phyloP scores from a whole-genome alignment of 495 filamentous ascomycete species.

The Annulohypoxylon stygium region DNA sequence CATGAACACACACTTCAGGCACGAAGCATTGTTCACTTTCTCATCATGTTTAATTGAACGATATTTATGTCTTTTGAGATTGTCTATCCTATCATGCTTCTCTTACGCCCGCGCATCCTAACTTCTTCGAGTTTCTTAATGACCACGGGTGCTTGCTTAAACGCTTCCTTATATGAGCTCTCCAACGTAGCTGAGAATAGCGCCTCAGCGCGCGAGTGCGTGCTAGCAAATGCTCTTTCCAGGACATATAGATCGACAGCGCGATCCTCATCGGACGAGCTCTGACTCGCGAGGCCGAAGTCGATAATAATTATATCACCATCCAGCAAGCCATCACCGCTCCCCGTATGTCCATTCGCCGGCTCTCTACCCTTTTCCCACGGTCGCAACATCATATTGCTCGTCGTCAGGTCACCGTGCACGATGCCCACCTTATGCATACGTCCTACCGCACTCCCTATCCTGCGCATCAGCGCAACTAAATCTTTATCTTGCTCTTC shows the following conservation, averaged over 20 bases:
- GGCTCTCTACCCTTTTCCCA: constrained; percentile 40
- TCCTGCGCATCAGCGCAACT: constrained; percentile 72
- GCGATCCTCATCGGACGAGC: constrained; percentile 87
- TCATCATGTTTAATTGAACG: background rate
- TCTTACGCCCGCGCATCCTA: constrained; percentile 94
- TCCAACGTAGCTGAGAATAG: constrained; percentile 76
- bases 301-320: constrained; percentile 94
- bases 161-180: constrained; percentile 59
- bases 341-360: constrained; percentile 32
- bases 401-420: constrained; percentile 97
- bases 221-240: constrained; percentile 95
- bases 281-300: constrained; percentile 90
- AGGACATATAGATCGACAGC: constrained; percentile 98
- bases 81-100: constrained; percentile 89
- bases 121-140: constrained; percentile 89
- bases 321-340: constrained; percentile 54
- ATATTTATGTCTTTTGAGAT: background rate
- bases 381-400: constrained; percentile 89
- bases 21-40: background rate
- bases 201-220: constrained; percentile 87
- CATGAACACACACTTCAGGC: background rate
- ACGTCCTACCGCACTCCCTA: constrained; percentile 80
- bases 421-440: constrained; percentile 87
- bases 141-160: constrained; percentile 64
- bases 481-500: constrained; percentile 51